Evolutionary conservation across 2,329 filamentous ascomycete genomes (phyloP), one percentile per base, ranked within the genome.

Genomic region (Venturiaceae sp.): DNA sequence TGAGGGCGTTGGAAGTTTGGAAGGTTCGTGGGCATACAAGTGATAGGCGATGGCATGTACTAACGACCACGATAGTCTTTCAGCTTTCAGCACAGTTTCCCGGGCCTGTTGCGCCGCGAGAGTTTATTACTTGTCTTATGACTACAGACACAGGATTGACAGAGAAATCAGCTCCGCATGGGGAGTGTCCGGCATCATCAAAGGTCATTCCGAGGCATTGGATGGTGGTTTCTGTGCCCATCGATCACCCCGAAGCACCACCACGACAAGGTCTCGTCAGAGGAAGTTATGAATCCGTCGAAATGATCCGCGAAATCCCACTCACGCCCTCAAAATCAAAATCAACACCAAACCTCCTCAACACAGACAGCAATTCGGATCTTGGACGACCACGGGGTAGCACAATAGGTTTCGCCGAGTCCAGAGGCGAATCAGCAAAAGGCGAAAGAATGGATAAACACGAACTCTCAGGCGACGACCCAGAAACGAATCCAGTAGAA

Each of bases 1-100:
- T 7, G 77, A 83, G 8, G 82, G 80, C 3, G 72, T 81, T 21
- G 85, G 86, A 9, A 81, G 81, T 65, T 69, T 88, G 57, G 82
- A 89, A 73, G 82, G 83, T 85, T 71, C 34, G 69, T 65, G 33
- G 26, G 5, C 23, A 26, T 44, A 33, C 23, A 39, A n/a, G 13
- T 26, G 21, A n/a, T n/a, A 34, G 23, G 19, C 5, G 2, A 16
- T 30, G 23, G 26, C 3, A 41, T 30, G n/a, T 26, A 58, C 37
- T 58, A 21, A 44, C 19, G 5, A 55, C 70, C n/a, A 8, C 13
- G 16, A 64, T 69, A 84, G 89, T 96, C 4, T 95, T 89, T 66
- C 85, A 92, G 67, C 80, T 96, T 1, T 92, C 89, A 23, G 91
- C 91, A 2, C 87, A 94, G 68, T 96, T 96, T 65, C 91, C 92